Evolutionary conservation across 768 basidiomycete genomes (phyloP), one percentile per base, ranked within the genome.

Genomic region (Leccinum truebloodii): DNA sequence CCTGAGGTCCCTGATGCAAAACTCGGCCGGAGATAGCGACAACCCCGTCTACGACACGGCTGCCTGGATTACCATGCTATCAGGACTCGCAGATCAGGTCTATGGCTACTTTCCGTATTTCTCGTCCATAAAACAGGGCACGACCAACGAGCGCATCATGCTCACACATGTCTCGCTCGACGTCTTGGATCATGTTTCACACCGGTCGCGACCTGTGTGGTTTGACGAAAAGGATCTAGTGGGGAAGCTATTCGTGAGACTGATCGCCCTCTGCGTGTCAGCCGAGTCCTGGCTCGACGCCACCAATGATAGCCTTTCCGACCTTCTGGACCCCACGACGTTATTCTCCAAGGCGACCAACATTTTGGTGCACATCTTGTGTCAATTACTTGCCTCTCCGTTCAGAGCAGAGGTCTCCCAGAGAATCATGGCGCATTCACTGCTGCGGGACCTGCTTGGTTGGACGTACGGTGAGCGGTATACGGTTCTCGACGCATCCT

Each of bases 251-350:
- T 80, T 87, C 59, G 72, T 76, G 26, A 77, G 81, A 41, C 68
- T 90, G 48, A 67, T 88, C 12, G 79, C 80, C 41, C 77, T 90
- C 32, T 84, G 82, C 66, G 69, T 78, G 55, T 78, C 79, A 1
- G 75, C 89, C 37, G 87, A 88, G 61, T 70, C 80, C 34, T 91
- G 89, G 86, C 69, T 79, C 35, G 82, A 83, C 54, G 76, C 75
- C n/a, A 75, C 77, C 48, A 74, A 76, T 22, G 63, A 71, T n/a
- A 65, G 62, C 24, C 71, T 79, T 52, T 77, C 76, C 22, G 79
- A 69, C 16, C 69, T 80, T 49, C 73, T 77, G 28, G 76, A 78
- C 13, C 88, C 90, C 0, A 69, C 68, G 4, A 71, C 75, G 3
- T 70, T 92, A 63, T 83, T 80, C 67, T 73, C 78, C 35, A 81